These are phyloP conservation scores for Pseudogymnoascus sp. DNA, from an alignment of 2,329 filamentous ascomycete species.

Conservation along the genomic window DNA sequence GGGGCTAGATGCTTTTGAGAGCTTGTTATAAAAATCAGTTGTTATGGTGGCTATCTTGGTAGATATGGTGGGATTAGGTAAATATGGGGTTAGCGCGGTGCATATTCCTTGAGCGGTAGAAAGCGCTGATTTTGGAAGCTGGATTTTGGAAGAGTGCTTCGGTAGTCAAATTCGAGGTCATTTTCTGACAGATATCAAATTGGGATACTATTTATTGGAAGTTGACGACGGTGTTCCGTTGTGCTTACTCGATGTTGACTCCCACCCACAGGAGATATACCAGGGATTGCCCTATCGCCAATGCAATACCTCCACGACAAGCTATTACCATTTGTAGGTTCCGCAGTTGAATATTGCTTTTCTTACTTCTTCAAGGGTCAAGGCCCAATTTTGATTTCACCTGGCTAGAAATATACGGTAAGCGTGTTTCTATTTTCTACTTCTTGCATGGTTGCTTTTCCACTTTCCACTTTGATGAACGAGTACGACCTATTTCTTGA, in stretches of 20 bases:
- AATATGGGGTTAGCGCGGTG: not conserved
- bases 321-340: not conserved
- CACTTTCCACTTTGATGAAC: not conserved
- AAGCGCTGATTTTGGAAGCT: not conserved
- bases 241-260: not conserved
- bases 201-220: not conserved
- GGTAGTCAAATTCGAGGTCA: not conserved
- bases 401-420: not conserved
- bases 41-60: not conserved
- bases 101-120: not conserved
- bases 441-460: not conserved
- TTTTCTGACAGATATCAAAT: not conserved
- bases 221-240: not conserved
- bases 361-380: not conserved
- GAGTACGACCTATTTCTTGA: not conserved
- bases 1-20: conserved; percentile 50
- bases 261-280: too few species aligned
- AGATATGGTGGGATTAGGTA: not conserved
- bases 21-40: conserved; percentile 37
- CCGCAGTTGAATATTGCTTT: not conserved
- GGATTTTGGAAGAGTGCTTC: not conserved
- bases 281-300: not conserved
- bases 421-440: not conserved
- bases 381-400: not conserved
- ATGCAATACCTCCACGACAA: not conserved